Conservation (phyloP, 2,329 filamentous ascomycete genomes). For the Talaromyces piceae region DNA sequence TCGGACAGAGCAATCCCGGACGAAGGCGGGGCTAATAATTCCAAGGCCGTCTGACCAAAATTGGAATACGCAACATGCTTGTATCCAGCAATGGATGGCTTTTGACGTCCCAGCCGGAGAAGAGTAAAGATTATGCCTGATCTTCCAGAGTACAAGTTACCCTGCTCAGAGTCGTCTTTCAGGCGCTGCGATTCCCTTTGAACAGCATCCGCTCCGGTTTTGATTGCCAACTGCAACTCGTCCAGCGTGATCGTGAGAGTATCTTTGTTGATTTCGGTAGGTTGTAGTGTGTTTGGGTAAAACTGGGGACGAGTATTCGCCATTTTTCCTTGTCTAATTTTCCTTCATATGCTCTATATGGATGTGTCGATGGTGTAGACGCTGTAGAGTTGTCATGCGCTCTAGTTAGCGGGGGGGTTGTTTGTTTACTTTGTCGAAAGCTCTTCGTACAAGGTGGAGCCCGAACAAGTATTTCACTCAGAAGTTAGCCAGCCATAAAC, state of each 20-base stretch:
- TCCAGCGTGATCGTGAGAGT: constrained; percentile 17
- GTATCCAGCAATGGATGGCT: constrained; percentile 16
- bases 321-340: too few species aligned
- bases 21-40: constrained; percentile 20
- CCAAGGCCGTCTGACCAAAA: constrained; percentile 20
- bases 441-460: background rate
- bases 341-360: too few species aligned
- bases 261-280: constrained; percentile 14
- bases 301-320: constrained; percentile 16
- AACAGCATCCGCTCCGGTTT: constrained; percentile 21
- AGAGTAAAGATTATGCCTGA: constrained; percentile 31
- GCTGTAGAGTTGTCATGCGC: too few species aligned
- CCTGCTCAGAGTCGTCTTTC: constrained; percentile 18
- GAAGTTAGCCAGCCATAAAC: background rate
- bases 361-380: too few species aligned
- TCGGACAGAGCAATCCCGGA: constrained; percentile 20
- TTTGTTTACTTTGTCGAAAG: background rate
- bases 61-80: constrained; percentile 10
- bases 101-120: constrained; percentile 31
- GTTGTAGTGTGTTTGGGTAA: constrained; percentile 21
- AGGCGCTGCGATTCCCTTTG: constrained; percentile 17
- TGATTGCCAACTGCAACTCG: constrained; percentile 24
- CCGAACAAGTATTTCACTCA: background rate
- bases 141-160: constrained; percentile 24
- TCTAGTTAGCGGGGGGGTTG: background rate